phyloP scores from a whole-genome alignment of 768 basidiomycete species.

The Podaxis sp. region DNA sequence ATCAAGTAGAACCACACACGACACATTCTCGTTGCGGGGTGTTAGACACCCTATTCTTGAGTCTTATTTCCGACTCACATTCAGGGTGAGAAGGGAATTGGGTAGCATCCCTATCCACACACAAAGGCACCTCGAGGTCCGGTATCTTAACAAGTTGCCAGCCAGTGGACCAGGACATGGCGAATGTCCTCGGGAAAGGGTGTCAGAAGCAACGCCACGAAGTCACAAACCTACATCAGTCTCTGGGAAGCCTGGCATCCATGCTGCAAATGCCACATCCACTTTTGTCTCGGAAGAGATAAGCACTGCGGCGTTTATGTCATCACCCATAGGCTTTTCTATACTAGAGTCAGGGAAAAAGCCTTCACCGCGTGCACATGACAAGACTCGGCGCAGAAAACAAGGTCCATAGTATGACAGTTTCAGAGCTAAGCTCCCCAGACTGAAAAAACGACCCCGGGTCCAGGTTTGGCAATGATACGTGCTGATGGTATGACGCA shows the following conservation, averaged over 20 bases:
- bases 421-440: background rate
- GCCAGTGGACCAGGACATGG: background rate
- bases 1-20: background rate
- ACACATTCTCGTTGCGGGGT: background rate
- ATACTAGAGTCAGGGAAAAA: background rate
- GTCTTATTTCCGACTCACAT: constrained; percentile 4
- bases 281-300: background rate
- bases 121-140: background rate
- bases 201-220: background rate
- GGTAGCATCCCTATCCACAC: background rate
- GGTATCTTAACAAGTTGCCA: constrained; percentile 2
- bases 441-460: background rate
- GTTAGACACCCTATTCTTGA: background rate
- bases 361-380: background rate
- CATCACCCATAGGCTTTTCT: background rate
- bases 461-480: background rate
- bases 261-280: background rate
- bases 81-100: background rate
- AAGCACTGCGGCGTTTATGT: background rate
- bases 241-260: background rate
- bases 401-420: background rate
- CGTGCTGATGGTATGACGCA: background rate
- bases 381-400: background rate
- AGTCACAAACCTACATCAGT: background rate
- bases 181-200: background rate